Conservation (phyloP, 1,284 basidiomycete species). For the Malassezia cuniculi region DNA sequence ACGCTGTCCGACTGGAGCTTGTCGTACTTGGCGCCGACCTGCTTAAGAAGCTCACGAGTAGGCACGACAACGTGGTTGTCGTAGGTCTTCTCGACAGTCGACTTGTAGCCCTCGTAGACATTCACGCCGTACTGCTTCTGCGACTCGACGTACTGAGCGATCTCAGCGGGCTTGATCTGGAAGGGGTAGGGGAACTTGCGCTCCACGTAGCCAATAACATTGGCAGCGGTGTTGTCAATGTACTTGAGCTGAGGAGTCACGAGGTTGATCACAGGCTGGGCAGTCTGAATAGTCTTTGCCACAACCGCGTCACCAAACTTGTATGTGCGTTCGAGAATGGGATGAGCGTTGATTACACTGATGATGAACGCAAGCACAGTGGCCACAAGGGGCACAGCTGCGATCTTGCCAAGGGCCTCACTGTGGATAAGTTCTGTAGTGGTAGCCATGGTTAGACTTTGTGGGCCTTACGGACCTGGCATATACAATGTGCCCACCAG, state of each 20-base stretch:
- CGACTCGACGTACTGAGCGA: conserved; percentile 24
- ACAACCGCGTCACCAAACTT: conserved; percentile 27
- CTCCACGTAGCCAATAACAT: conserved; percentile 38
- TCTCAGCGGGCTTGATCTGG: conserved; percentile 33
- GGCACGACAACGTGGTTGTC: conserved; percentile 29
- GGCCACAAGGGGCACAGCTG: conserved; percentile 30
- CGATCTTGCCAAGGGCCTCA: conserved; percentile 27
- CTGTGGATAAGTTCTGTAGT: conserved; percentile 27
- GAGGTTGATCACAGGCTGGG: conserved; percentile 30
- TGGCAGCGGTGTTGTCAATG: conserved; percentile 30
- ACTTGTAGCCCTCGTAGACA: conserved; percentile 23
- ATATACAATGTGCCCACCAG: too few species aligned
- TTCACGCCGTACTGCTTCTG: conserved; percentile 25
- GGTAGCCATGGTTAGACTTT: conserved; percentile 19
- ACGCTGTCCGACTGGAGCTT: conserved; percentile 38
- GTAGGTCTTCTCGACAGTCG: conserved; percentile 27
- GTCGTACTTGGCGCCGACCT: conserved; percentile 26
- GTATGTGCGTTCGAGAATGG: conserved; percentile 28
- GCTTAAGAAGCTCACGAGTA: conserved; percentile 5
- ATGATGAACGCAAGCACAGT: conserved; percentile 29
- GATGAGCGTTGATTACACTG: conserved; percentile 31
- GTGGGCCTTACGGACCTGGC: too few species aligned
- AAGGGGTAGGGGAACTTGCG: conserved; percentile 41
- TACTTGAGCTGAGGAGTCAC: conserved; percentile 35
- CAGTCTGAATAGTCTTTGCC: conserved; percentile 23